A percentile compares a stretch with the other conserved stretches of the same genome.
Conservation (phyloP, 2,329 filamentous ascomycete species). For the Nigrospora sphaerica region DNA sequence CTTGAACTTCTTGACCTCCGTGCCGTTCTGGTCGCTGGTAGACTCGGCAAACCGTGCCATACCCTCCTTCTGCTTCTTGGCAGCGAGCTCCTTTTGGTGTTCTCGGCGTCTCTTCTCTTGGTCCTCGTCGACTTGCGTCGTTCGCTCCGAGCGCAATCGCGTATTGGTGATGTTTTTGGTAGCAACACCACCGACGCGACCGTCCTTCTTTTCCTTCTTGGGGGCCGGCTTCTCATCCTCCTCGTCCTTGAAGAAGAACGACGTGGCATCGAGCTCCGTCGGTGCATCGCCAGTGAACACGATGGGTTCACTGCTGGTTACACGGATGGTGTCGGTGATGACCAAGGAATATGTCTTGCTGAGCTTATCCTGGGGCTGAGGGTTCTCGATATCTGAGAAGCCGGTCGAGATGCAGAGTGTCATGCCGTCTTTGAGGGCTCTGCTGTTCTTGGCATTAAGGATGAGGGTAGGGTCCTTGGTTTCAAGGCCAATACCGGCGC, state of each 20-base stretch:
- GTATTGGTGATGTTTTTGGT: slow-evolving; percentile 95
- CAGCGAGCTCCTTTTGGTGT: slow-evolving; percentile 83
- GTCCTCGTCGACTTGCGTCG: slow-evolving; percentile 82
- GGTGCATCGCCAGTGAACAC: slow-evolving; percentile 93
- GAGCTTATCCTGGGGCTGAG: slow-evolving; percentile 80
- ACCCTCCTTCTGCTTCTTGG: slow-evolving; percentile 86
- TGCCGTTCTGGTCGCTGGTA: slow-evolving; percentile 76
- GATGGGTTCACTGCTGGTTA: slow-evolving; percentile 69
- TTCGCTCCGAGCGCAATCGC: slow-evolving; percentile 82
- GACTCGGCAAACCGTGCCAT: slow-evolving; percentile 79
- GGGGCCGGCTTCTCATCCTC: slow-evolving; percentile 78
- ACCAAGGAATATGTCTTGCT: slow-evolving; percentile 84
- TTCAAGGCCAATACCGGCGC: slow-evolving; percentile 89
- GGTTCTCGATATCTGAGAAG: slow-evolving; percentile 83
- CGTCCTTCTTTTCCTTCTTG: slow-evolving; percentile 86
- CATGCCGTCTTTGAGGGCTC: slow-evolving; percentile 91
- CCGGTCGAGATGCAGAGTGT: slow-evolving; percentile 87
- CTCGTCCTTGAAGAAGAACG: slow-evolving; percentile 98
- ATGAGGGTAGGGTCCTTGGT: slow-evolving; percentile 76
- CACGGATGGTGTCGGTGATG: slow-evolving; percentile 87
- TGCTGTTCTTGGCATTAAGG: slow-evolving; percentile 78
- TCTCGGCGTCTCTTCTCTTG: slow-evolving; percentile 79
- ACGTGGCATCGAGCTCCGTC: slow-evolving; percentile 85
- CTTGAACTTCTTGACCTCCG: slow-evolving; percentile 97
- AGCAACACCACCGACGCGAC: slow-evolving; percentile 77